These are phyloP conservation scores for Fusarium foetens DNA, from an alignment of 2,329 filamentous ascomycete species.

Conservation along the genomic window DNA sequence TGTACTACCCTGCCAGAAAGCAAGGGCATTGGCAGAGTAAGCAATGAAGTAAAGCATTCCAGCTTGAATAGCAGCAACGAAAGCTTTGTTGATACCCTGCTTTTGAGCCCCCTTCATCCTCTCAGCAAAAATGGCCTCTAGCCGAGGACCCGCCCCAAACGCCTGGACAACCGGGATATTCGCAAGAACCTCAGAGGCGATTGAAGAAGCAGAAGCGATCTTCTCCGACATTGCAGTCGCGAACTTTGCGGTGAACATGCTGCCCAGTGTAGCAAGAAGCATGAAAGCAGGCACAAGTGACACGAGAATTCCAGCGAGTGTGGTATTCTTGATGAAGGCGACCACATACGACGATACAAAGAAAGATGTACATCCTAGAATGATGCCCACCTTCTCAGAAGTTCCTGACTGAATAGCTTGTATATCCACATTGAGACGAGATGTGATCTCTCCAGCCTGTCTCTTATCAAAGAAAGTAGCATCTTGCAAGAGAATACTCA, in stretches of 20 bases:
- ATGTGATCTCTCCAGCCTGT: conserved; percentile 70
- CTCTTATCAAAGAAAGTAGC: conserved; percentile 72
- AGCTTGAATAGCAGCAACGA: conserved; percentile 65
- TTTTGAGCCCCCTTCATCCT: conserved; percentile 61
- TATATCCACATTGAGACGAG: conserved; percentile 72
- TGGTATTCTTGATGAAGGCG: conserved; percentile 71
- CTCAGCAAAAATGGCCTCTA: conserved; percentile 68
- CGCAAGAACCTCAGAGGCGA: conserved; percentile 70
- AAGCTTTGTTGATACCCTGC: conserved; percentile 67
- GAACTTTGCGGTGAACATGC: conserved; percentile 64
- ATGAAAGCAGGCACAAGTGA: conserved; percentile 72
- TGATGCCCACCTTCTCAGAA: conserved; percentile 76
- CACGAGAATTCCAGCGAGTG: conserved; percentile 71
- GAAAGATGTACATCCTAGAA: conserved; percentile 70
- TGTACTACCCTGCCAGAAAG: conserved; percentile 74
- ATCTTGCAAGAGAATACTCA: conserved; percentile 68
- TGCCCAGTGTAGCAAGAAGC: conserved; percentile 66
- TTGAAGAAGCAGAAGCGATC: conserved; percentile 67
- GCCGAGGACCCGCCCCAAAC: conserved; percentile 66
- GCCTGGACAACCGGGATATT: conserved; percentile 72
- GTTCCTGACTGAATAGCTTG: conserved; percentile 74
- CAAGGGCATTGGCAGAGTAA: conserved; percentile 72
- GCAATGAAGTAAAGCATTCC: conserved; percentile 74
- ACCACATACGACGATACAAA: conserved; percentile 75
- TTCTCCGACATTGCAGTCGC: conserved; percentile 60